These are phyloP conservation scores for Fonsecaea monophora DNA, from an alignment of 2,329 filamentous ascomycete species.

Conservation along the genomic window DNA sequence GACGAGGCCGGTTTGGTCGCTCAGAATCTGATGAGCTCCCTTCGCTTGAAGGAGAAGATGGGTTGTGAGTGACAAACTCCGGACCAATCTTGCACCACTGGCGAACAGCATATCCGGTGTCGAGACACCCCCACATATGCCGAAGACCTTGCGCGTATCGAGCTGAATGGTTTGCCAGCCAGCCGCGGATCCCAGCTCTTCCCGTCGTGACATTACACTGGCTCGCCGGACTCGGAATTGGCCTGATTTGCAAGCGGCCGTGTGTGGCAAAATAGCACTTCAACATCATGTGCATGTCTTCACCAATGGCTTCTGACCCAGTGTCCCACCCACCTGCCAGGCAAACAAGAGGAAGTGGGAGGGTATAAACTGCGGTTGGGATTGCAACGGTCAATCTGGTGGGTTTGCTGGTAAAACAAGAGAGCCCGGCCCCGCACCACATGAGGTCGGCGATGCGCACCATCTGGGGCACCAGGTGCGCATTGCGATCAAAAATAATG, in stretches of 20 bases:
- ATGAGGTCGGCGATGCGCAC: constrained; percentile 75
- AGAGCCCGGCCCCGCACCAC: constrained; percentile 74
- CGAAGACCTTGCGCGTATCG: constrained; percentile 75
- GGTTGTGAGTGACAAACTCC: background rate
- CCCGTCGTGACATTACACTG: constrained; percentile 74
- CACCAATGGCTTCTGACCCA: constrained; percentile 73
- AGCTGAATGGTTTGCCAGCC: constrained; percentile 65
- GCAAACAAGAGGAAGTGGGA: constrained; percentile 71
- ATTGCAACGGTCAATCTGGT: constrained; percentile 68
- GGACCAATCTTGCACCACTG: constrained; percentile 41
- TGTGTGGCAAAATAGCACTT: constrained; percentile 79
- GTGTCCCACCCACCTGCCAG: constrained; percentile 75
- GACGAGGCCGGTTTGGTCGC: constrained; percentile 16
- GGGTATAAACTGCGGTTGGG: constrained; percentile 75
- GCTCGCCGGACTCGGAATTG: constrained; percentile 72
- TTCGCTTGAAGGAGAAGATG: constrained; percentile 5
- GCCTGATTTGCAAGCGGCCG: constrained; percentile 69
- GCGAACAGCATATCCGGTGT: constrained; percentile 70
- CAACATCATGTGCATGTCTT: constrained; percentile 79
- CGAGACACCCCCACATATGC: constrained; percentile 78
- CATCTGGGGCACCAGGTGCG: constrained; percentile 69
- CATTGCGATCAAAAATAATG: constrained; percentile 76
- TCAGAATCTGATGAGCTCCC: background rate
- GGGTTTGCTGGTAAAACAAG: constrained; percentile 63
- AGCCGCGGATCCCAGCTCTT: constrained; percentile 61